Evolutionary conservation across 176 grass and related monocot species (phyloP), one percentile per base, ranked within the genome.

Genomic region (Phragmites australis): DNA sequence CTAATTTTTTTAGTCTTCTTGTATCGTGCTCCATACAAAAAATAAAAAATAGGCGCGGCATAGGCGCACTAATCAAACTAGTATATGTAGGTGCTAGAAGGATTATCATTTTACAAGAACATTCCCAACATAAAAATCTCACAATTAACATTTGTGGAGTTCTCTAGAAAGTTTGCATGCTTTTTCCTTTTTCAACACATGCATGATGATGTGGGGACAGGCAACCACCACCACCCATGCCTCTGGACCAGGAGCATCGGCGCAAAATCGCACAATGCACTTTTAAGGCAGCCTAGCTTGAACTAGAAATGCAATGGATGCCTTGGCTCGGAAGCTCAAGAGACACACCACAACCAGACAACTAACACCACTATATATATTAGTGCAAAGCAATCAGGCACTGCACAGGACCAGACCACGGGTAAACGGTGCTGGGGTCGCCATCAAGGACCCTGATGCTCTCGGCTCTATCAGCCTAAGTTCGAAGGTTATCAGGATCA

Each of bases 241-340:
- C 77, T 75, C 70, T 81, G 84, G 84, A 68, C 84, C 60, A 81
- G 84, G 70, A 81, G 77, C 77, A 86, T 57, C 7, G 22, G 44
- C 44, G 59, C 19, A 53, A 5, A 34, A 51, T 80, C 52, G 50
- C 84, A 42, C 69, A 74, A 57, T 6, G 29, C 77, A 50, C 68
- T 73, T 86, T 80, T 80, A 57, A 57, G 69, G 69, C 77, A 75
- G 69, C 60, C 61, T 81, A 81, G 77, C 70, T 68, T 5, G 30
- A 42, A 19, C 51, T 60, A 41, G 70, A 81, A 68, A 87, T 51
- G 83, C 23, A n/a, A 3, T 41, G 45, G 74, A 46, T 76, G 77
- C 58, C 76, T 80, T 86, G 80, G 71, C 84, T 70, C 63, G 48
- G 68, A 86, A 76, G 74, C 74, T 76, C 29, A 23, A 8, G 31